Evolutionary conservation across 192 early-diverging fungal species (phyloP), one percentile per base, ranked within the genome.

Genomic region (Umbelopsis vinacea): DNA sequence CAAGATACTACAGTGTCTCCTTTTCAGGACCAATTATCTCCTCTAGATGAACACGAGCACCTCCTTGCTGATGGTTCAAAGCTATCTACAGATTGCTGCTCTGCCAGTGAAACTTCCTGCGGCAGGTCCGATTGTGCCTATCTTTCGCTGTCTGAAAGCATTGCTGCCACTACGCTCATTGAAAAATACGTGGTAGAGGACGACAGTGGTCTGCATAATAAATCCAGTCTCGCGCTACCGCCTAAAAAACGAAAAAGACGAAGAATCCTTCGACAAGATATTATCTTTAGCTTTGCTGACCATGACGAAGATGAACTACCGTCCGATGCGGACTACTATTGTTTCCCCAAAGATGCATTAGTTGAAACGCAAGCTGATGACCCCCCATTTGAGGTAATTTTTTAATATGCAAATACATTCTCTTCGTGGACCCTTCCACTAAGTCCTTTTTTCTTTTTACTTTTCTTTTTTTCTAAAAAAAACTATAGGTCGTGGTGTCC

Each of bases 311-410:
- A 48, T 8, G 23, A 48, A 15, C 26, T 48, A 1, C 68, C 68
- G 6, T 19, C 68, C 11, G 60, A 73, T 10, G 71, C 74, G 24
- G 74, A 76, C 22, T 73, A 78, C 21, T 87, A 85, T 52, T 55
- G 79, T 19, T 78, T 91, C 38, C 89, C 89, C 12, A 76, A 77
- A 29, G 82, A 87, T 52, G 81, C 87, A 47, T 78, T 86, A 19
- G 43, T 88, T 4, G 86, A 86, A 26, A 57, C 76, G 8, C 46
- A 69, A 26, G 74, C 75, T 29, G 48, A 63, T 52, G 24, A 50
- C 17, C 46, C 76, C 11, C 71, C 73, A 11, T 76, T 66, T 46
- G 71, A 82, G 38, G 72, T 74, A 26, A 69, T 52, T 50, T 46
- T 50, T 60, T 14, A 5, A 37, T 4, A 26, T 29, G 19, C n/a